Evolutionary conservation across 805 yeast species (phyloP).

Genomic region (Blastobotrys mokoenaii): DNA sequence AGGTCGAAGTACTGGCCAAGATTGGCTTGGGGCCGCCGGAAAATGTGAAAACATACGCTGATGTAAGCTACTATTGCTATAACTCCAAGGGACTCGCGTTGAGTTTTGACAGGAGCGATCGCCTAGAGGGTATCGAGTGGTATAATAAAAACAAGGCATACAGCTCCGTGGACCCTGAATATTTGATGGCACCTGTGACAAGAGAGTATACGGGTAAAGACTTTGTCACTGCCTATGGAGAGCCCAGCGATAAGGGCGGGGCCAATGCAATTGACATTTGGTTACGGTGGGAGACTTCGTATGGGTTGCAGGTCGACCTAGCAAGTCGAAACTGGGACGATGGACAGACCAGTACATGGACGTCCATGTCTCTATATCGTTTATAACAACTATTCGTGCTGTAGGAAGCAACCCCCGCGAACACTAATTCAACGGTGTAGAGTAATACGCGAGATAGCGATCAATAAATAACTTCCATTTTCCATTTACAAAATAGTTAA

Average conservation of each 20-base stretch:
- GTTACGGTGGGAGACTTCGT: slow-evolving; percentile 30
- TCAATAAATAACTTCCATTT: too few species aligned
- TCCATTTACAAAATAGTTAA: too few species aligned
- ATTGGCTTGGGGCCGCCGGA: slow-evolving; percentile 3
- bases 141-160: slow-evolving; percentile 22
- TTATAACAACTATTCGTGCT: too few species aligned
- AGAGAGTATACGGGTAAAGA: slow-evolving; percentile 23
- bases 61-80: slow-evolving; percentile 14
- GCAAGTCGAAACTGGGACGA: slow-evolving; percentile 31
- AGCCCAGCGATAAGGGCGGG: slow-evolving; percentile 37
- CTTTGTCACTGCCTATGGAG: slow-evolving; percentile 31
- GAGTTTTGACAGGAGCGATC: slow-evolving; percentile 5
- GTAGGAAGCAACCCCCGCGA: too few species aligned
- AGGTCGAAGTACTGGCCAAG: not conserved
- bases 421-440: too few species aligned
- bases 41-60: slow-evolving; percentile 10
- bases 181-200: slow-evolving; percentile 19
- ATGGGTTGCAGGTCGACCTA: slow-evolving; percentile 29
- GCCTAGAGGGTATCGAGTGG: slow-evolving; percentile 32
- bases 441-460: too few species aligned
- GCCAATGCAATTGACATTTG: slow-evolving; percentile 30
- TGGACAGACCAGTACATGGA: slow-evolving; percentile 25
- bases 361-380: slow-evolving; percentile 22
- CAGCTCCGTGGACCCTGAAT: slow-evolving; percentile 6
- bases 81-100: slow-evolving; percentile 18